Evolutionary conservation across 805 yeast genomes (phyloP).

Genomic region (Pichia rugopelliculosa): DNA sequence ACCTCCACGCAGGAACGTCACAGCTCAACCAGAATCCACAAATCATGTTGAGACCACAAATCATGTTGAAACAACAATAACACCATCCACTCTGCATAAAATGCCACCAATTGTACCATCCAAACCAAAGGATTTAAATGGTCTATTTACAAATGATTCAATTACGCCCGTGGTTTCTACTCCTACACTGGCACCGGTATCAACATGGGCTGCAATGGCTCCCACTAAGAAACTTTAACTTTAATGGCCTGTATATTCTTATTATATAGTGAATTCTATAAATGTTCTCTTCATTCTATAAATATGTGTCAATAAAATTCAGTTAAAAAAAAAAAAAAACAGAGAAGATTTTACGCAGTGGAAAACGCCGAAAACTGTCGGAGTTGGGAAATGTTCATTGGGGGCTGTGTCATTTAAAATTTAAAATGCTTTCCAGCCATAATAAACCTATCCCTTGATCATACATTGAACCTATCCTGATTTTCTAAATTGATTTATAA

Average conservation of each 20-base stretch:
- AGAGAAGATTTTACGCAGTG: no score
- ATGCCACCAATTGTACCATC: slow-evolving; percentile 28
- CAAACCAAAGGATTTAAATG: slow-evolving; percentile 24
- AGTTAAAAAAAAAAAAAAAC: not conserved
- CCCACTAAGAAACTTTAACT: slow-evolving; percentile 26
- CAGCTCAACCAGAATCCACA: not conserved
- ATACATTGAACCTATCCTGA: not conserved
- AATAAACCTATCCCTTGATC: not conserved
- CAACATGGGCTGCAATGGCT: slow-evolving; percentile 26
- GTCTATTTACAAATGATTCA: slow-evolving; percentile 6
- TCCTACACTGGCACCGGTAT: not conserved
- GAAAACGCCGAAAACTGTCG: not conserved
- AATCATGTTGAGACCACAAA: not conserved
- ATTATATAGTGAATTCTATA: no score
- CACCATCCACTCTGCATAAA: slow-evolving; percentile 10
- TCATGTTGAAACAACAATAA: not conserved
- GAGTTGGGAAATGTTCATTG: not conserved
- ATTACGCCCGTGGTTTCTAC: not conserved
- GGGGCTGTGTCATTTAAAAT: not conserved
- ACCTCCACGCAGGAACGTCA: slow-evolving; percentile 20
- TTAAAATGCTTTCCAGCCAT: no score
- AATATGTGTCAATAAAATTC: not conserved
- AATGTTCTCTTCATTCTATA: slow-evolving; percentile 2
- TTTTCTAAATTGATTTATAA: not conserved
- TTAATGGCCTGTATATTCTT: no score